Base-by-base conservation (phyloP, 768 basidiomycete genomes). In the Rubroboletus satanas region DNA sequence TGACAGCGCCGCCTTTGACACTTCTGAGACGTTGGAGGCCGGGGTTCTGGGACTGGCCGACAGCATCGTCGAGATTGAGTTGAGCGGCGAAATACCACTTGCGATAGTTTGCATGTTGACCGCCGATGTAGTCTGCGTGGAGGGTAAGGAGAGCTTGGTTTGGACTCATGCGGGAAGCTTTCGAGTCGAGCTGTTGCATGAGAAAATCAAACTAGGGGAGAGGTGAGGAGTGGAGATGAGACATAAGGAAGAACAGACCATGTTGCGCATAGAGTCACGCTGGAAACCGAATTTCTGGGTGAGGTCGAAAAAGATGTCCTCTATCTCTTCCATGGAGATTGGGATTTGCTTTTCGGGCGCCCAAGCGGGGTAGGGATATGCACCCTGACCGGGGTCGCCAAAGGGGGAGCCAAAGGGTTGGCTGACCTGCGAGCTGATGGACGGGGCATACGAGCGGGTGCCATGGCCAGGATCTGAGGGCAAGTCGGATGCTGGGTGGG, bases 31-130 rank as follows among this genome's bases (percentile, higher is more conserved):
- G 88, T 55, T 92, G 86, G 26, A 97, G 80, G 58, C 94, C 94
- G 12, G 93, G 92, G 72, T 98, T 97, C 68, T 96, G 90, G 9
- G 88, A 84, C 62, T 93, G 88, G 45, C 97, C 97, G 55, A 98
- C 94, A 29, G 96, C 96, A 66, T 99, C 97, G 75, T 99, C 97
- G 54, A 99, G 88, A 71, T 98, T 96, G 71, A 99, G 89, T 70
- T 99, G 97, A 12, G 96, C 94, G 36, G 97, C 97, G 71, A 98
- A 99, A 71, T 99, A 99, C 97, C 97, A 98, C 74, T 98, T 98
- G 71, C 97, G 90, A 73, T 98, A 98, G 77, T 98, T 98, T 62
- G 97, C 97, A 68, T 98, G 90, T 67, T 93, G 91, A 44, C 97
- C 97, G 53, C 97, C 97, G 57, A 99, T 98, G 73, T 98, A 99